Evolutionary conservation across 2,329 filamentous ascomycete species (phyloP), one percentile per base, ranked within the genome.

Genomic region (Exophiala aquamarina): DNA sequence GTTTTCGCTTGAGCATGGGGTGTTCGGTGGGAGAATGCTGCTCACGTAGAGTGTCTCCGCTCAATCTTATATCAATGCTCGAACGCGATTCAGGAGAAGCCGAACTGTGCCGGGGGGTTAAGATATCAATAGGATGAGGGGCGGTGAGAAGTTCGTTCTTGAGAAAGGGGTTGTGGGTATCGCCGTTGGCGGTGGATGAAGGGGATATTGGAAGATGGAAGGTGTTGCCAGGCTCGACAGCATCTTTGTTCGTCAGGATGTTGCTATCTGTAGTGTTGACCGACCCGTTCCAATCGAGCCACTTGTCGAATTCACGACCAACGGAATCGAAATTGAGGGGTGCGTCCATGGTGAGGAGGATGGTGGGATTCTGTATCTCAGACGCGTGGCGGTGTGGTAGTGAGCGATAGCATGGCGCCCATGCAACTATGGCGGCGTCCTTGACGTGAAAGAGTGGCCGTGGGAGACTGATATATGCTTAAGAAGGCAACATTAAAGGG

Each of bases 1-100:
- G 80, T 69, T 89, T 90, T 57, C 86, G 79, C 69, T 89, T 90
- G 58, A 83, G 76, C 52, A 67, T 51, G 15, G 50, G 48, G 10
- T 46, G 53, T 21, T 51, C 41, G 29, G 37, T 44, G 19, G 45
- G 48, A 4, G 50, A 44, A 18, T 42, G 33, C 23, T 43, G 32
- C 15, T 53, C 55, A 34, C 57, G 49, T 32, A 57, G 23, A 3
- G 59, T 57, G 33, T 61, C 59, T 13, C 59, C 57, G 44, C 56
- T 59, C 14, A 61, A 47, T 47, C 57, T 49, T 17, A 54, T n/a
- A 19, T 57, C 56, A 11, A 49, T 14, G 29, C 50, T 58, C 4
- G 54, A 50, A 9, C 46, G 52, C 21, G 54, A 54, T 15, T 56
- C 54, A 18, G 59, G 57, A 3, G 59, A 61, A 28, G 47, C 47